Conservation (phyloP, 805 yeast genomes). For the Starmerella riodocensis region DNA sequence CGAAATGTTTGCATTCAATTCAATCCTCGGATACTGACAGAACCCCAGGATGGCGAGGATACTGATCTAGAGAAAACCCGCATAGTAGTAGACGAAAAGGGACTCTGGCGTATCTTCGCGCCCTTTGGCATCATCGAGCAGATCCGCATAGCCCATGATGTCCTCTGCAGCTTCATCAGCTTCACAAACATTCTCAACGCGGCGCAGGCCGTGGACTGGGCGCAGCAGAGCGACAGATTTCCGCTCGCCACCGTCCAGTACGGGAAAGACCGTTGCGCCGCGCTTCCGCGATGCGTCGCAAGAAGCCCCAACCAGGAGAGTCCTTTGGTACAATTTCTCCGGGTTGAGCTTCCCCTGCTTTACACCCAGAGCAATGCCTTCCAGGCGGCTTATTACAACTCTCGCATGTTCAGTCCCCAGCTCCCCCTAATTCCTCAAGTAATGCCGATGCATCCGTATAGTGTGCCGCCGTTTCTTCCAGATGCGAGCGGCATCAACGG, state of each 20-base stretch:
- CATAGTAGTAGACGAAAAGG: background rate
- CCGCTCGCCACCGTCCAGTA: conserved; percentile 67
- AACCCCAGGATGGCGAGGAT: background rate
- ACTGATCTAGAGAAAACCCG: background rate
- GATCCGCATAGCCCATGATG: conserved; percentile 71
- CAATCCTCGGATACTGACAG: background rate
- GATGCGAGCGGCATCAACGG: too few relatives aligned
- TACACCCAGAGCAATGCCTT: background rate
- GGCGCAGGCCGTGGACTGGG: conserved; percentile 81
- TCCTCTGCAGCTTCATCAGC: conserved; percentile 81
- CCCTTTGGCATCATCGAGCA: conserved; percentile 92
- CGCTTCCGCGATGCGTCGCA: conserved; percentile 28
- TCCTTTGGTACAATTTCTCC: conserved; percentile 4
- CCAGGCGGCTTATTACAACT: background rate
- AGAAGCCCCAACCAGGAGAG: background rate
- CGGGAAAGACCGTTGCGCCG: conserved; percentile 93
- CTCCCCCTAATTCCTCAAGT: too few relatives aligned
- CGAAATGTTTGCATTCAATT: conserved; percentile 67
- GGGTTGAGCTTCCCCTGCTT: too few relatives aligned
- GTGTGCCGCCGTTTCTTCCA: too few relatives aligned
- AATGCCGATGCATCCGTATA: too few relatives aligned
- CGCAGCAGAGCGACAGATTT: conserved; percentile 53
- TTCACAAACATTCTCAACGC: conserved; percentile 82
- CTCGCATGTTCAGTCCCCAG: too few relatives aligned
- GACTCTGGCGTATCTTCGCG: conserved; percentile 41